phyloP scores from a whole-genome alignment of 1,284 basidiomycete species.

The Nidula niveotomentosa region DNA sequence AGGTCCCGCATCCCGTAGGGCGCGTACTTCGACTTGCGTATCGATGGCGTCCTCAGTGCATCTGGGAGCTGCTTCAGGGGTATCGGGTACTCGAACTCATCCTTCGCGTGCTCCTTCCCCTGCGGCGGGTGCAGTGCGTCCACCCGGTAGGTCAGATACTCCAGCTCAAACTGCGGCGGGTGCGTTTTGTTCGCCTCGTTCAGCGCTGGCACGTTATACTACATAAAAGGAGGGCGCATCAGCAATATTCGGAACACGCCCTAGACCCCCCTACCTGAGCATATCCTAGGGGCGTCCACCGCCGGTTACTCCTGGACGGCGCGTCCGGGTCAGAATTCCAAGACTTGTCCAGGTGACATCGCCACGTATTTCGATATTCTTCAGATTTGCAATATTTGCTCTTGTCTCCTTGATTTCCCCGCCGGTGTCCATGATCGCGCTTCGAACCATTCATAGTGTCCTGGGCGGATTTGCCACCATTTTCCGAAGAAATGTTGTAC shows the following conservation, averaged over 20 bases:
- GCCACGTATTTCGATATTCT: slow-evolving; percentile 55
- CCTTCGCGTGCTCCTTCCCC: slow-evolving; percentile 33
- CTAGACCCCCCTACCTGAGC: slow-evolving; percentile 58
- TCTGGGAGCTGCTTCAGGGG: slow-evolving; percentile 68
- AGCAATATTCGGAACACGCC: neutral
- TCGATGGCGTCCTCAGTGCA: slow-evolving; percentile 42
- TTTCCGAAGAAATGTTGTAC: slow-evolving; percentile 64
- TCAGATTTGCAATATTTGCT: slow-evolving; percentile 47
- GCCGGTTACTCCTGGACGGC: slow-evolving; percentile 72
- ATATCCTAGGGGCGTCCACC: slow-evolving; percentile 78
- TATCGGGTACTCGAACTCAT: slow-evolving; percentile 48
- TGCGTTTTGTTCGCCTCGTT: slow-evolving; percentile 50
- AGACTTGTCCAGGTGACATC: slow-evolving; percentile 54
- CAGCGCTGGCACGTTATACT: slow-evolving; percentile 80
- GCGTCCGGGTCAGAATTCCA: slow-evolving; percentile 64
- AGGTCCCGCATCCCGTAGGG: slow-evolving; percentile 74
- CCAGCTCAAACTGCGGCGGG: slow-evolving; percentile 71
- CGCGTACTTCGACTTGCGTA: slow-evolving; percentile 53
- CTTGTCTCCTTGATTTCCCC: slow-evolving; percentile 42
- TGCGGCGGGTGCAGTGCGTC: slow-evolving; percentile 28
- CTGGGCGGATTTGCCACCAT: slow-evolving; percentile 16
- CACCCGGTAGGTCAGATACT: slow-evolving; percentile 72
- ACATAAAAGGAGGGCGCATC: slow-evolving; percentile 2
- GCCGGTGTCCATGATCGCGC: slow-evolving; percentile 47
- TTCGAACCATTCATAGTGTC: slow-evolving; percentile 27